Conservation (phyloP, 2,329 filamentous ascomycete species). For the Phialocephala subalpina region DNA sequence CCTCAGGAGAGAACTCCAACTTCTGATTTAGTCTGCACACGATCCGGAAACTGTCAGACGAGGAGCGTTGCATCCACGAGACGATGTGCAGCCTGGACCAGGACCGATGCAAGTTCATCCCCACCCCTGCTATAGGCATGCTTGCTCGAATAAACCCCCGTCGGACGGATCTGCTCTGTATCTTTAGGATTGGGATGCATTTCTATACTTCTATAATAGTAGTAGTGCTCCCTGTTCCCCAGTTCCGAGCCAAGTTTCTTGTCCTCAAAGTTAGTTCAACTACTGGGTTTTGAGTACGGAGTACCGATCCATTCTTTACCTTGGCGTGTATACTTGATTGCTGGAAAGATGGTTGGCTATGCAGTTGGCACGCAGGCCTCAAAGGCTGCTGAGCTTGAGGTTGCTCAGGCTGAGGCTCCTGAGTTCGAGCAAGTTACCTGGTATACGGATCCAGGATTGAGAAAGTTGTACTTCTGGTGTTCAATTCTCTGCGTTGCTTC, state of each 20-base stretch:
- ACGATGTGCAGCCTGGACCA: slow-evolving; percentile 17
- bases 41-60: slow-evolving; percentile 30
- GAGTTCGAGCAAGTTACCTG: slow-evolving; percentile 63
- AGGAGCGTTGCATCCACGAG: slow-evolving; percentile 29
- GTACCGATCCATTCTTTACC: background rate
- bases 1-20: background rate
- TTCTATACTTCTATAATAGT: slow-evolving; percentile 19
- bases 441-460: slow-evolving; percentile 63
- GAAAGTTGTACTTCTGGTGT: slow-evolving; percentile 61
- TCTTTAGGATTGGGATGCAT: slow-evolving; percentile 4
- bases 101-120: slow-evolving; percentile 10
- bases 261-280: slow-evolving; percentile 10
- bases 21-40: slow-evolving; percentile 10
- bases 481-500: slow-evolving; percentile 65
- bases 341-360: slow-evolving; percentile 26
- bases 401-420: slow-evolving; percentile 54
- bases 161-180: background rate
- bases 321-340: slow-evolving; percentile 11
- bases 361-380: slow-evolving; percentile 24
- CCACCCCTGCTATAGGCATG: no score
- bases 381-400: slow-evolving; percentile 44
- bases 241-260: background rate
- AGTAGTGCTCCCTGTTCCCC: slow-evolving; percentile 6
- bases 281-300: background rate
- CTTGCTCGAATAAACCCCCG: slow-evolving; percentile 13